Percentiles rank a stretch among this genome's conserved stretches.
Conservation (phyloP, 2,329 filamentous ascomycete genomes). For the Alternaria rosae region DNA sequence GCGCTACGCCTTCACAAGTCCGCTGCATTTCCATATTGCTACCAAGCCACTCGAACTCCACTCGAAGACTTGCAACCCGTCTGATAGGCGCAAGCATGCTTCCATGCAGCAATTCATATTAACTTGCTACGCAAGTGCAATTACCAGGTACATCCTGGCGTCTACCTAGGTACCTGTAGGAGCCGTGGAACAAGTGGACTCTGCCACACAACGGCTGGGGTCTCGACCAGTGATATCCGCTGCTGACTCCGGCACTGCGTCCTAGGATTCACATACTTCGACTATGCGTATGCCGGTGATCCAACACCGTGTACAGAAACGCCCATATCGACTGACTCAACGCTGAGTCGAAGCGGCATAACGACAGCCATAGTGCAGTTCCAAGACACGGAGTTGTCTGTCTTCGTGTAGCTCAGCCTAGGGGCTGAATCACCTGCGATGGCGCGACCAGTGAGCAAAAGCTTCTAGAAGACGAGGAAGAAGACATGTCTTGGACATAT, state of each 20-base stretch:
- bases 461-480: slow-evolving; percentile 10
- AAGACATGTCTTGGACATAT: not conserved
- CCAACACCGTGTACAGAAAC: not conserved
- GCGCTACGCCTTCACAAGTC: slow-evolving; percentile 24
- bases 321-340: slow-evolving; percentile 1
- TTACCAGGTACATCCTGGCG: slow-evolving; percentile 24
- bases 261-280: not conserved
- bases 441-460: not conserved
- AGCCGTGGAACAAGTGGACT: slow-evolving; percentile 32
- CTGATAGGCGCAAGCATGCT: slow-evolving; percentile 32
- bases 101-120: slow-evolving; percentile 34
- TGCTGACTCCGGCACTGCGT: slow-evolving; percentile 2
- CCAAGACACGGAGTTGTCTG: not conserved
- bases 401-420: not conserved
- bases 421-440: not conserved
- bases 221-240: not conserved
- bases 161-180: slow-evolving; percentile 25
- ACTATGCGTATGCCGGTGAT: not conserved
- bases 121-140: slow-evolving; percentile 33
- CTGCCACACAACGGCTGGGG: slow-evolving; percentile 4
- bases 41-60: slow-evolving; percentile 31
- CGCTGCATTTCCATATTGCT: slow-evolving; percentile 33
- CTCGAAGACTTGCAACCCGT: slow-evolving; percentile 21
- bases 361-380: not conserved
- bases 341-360: not conserved